Evolutionary conservation across 306 rosid species (phyloP), one percentile per base, ranked within the genome.

Genomic region (Lablab purpureus): DNA sequence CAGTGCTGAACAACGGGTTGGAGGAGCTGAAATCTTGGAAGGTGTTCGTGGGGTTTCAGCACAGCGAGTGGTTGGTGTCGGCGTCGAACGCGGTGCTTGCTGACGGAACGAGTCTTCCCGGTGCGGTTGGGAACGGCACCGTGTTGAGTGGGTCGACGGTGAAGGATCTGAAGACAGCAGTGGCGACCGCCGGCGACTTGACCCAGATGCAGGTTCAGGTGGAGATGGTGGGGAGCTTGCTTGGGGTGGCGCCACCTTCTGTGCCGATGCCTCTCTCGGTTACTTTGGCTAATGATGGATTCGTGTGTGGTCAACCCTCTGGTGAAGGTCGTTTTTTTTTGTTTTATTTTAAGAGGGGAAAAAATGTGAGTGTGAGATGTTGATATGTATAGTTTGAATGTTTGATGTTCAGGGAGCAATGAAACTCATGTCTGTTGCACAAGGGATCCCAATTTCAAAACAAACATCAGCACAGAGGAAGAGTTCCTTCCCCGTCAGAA

Each of bases 101-200:
- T 0, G 95, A 90, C 32, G 98, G 98, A 9, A 80, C 47, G 0
- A 64, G 22, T 14, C 5, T 87, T 4, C 99, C 98, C 0, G 90
- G 81, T 0, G 37, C 14, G 0, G 94, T 93, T 0, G 93, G 85
- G 0, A 95, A 95, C 62, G 99, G 99, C 19, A 91, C 97, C 10
- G 47, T 93, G 28, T 90, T 95, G 0, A 84, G 84, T 0, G 98
- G 99, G 10, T 90, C 77, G 1, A 82, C 90, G 2, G 68, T 79
- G 86, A 84, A 70, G 4, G 96, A 95, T 82, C 87, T 95, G 73
- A 91, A 95, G 85, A 91, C 99, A 46, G 99, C 98, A 17, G 84
- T 83, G 9, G 85, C 67, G 77, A 95, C 98, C 0, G 99, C 99
- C 0, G 99, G 98, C 2, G 98, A 95, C 70, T n/a, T 86, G 84